Evolutionary conservation across 2,329 filamentous ascomycete genomes (phyloP), one percentile per base, ranked within the genome.

Genomic region (Diaporthe citri): DNA sequence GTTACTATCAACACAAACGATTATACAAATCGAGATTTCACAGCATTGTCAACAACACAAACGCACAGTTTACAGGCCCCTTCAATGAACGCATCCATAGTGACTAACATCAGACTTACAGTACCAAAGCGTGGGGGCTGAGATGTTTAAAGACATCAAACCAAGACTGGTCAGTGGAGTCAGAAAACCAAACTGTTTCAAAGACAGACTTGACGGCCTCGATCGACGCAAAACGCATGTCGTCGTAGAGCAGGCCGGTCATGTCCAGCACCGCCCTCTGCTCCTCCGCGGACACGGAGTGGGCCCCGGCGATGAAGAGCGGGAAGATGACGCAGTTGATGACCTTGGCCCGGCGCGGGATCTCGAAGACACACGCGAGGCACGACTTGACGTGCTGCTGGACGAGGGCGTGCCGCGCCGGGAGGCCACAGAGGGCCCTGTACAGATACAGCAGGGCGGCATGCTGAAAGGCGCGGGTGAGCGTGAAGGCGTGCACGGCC

Each of bases 361-460:
- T 82, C 15, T 84, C 84, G 6, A 82, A 81, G 22, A 85, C 82
- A 15, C 83, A 81, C 12, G 82, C 81, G 6, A 86, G 80, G 15
- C 82, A 84, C 1, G 81, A 80, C 7, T 81, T 79, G 0, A 85
- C 82, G 36, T 84, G 79, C 48, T 85, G 81, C 31, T 87, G 85
- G 0, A 87, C 85, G 0, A 86, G 78, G 3, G 79, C 80, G 73
- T 87, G 84, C 3, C 79, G 79, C 2, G 82, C 80, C 3, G 84
- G 81, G 5, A 87, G 78, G 0, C 83, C 81, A 71, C 85, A 86
- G 4, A 87, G 78, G 25, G 84, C 85, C 48, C 85, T 80, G 71
- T 87, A 87, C 1, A 86, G 78, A 73, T 85, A 86, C 9, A 87
- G 83, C 8, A 85, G 81, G 0, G 84, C 85, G 0, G 84, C 79